Evolutionary conservation across 1,139 yeast genomes (phyloP).

Genomic region (Hyphopichia buzzinii): DNA sequence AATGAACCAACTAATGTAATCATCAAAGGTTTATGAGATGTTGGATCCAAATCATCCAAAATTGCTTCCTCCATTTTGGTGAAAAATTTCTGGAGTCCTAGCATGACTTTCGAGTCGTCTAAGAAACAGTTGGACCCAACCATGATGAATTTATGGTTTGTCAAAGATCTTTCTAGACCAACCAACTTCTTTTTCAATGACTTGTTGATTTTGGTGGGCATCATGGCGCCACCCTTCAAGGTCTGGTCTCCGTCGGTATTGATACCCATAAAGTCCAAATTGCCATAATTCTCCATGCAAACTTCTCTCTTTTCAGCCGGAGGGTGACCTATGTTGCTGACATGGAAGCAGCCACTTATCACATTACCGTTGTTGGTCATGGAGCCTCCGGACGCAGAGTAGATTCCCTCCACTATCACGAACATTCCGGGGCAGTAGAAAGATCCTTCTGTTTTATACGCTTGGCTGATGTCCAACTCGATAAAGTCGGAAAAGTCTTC

Average conservation of each 20-base stretch:
- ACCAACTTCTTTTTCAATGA: conserved; percentile 54
- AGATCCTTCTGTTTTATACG: conserved; percentile 63
- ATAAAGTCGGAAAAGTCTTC: conserved; percentile 82
- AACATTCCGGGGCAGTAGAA: conserved; percentile 80
- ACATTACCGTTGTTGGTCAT: conserved; percentile 26
- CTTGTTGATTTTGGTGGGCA: conserved; percentile 53
- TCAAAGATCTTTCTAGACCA: conserved; percentile 53
- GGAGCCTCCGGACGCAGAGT: conserved; percentile 59
- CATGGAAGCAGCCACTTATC: conserved; percentile 60
- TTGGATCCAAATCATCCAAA: conserved; percentile 25
- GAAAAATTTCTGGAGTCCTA: conserved; percentile 62
- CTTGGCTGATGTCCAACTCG: conserved; percentile 65
- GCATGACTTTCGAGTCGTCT: conserved; percentile 56
- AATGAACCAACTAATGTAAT: conserved; percentile 57
- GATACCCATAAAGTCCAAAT: conserved; percentile 77
- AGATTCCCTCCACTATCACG: conserved; percentile 81
- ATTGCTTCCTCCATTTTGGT: conserved; percentile 41
- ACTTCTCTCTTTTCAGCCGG: conserved; percentile 74
- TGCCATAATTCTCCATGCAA: conserved; percentile 71
- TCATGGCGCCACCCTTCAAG: conserved; percentile 26
- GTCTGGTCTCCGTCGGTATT: conserved; percentile 18
- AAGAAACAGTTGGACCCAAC: conserved; percentile 74
- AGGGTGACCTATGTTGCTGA: conserved; percentile 79
- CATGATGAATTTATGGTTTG: conserved; percentile 59
- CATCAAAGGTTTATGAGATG: conserved; percentile 50